phyloP scores from a whole-genome alignment of 768 basidiomycete species.

The Mycena polygramma region DNA sequence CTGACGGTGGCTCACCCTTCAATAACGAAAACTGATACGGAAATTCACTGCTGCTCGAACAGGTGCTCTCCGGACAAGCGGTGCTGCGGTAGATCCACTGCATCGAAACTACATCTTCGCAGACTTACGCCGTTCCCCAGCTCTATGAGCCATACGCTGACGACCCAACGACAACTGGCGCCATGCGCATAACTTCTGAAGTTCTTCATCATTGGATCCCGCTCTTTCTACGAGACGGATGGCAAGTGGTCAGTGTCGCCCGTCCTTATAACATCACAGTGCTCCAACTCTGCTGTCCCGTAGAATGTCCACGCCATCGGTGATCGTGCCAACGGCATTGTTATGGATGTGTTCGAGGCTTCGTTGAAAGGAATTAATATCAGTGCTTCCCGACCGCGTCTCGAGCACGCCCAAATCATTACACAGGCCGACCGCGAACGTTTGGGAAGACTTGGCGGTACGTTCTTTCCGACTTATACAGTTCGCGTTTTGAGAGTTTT shows the following conservation, averaged over 20 bases:
- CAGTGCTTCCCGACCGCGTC: slow-evolving; percentile 76
- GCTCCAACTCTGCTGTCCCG: slow-evolving; percentile 5
- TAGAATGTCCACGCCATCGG: slow-evolving; percentile 92
- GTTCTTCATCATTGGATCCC: slow-evolving; percentile 74
- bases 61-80: slow-evolving; percentile 92
- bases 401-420: slow-evolving; percentile 95
- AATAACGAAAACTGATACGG: slow-evolving; percentile 9
- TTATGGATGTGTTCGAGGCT: slow-evolving; percentile 86
- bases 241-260: slow-evolving; percentile 83
- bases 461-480: slow-evolving; percentile 37
- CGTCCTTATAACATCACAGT: neutral
- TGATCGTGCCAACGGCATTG: slow-evolving; percentile 88
- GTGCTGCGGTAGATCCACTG: slow-evolving; percentile 76
- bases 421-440: slow-evolving; percentile 80
- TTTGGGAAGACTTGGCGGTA: slow-evolving; percentile 85
- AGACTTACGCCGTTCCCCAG: slow-evolving; percentile 49
- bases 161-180: slow-evolving; percentile 79
- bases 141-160: slow-evolving; percentile 88
- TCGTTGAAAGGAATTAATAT: slow-evolving; percentile 73
- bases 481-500: slow-evolving; percentile 22
- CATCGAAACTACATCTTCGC: neutral
- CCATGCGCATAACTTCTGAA: slow-evolving; percentile 79
- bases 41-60: slow-evolving; percentile 6
- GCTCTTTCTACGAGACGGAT: slow-evolving; percentile 81
- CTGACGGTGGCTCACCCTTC: slow-evolving; percentile 62